Percentiles rank a stretch among this genome's conserved stretches.
Conservation (phyloP, 768 basidiomycete genomes). For the Suillus discolor region DNA sequence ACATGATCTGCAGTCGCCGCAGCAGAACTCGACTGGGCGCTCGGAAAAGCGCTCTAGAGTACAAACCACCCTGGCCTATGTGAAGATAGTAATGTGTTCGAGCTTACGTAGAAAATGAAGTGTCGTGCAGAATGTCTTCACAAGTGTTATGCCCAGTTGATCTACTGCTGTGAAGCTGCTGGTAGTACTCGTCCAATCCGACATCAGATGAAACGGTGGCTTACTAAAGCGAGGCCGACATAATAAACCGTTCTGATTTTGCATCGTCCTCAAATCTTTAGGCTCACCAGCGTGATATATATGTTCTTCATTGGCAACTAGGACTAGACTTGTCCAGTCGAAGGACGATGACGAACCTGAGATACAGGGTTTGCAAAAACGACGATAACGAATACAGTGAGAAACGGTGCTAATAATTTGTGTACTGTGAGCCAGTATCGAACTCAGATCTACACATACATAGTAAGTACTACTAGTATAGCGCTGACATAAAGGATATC, state of each 20-base stretch:
- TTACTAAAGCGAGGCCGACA: too few species aligned
- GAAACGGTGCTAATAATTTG: not conserved
- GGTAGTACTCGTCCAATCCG: too few species aligned
- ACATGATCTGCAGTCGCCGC: slow-evolving; percentile 21
- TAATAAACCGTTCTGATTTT: too few species aligned
- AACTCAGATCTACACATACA: not conserved
- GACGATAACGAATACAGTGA: not conserved
- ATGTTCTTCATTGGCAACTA: not conserved
- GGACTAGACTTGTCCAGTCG: not conserved
- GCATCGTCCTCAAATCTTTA: too few species aligned
- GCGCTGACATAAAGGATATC: not conserved
- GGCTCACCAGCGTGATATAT: too few species aligned
- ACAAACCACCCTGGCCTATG: not conserved
- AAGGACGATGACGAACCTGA: not conserved
- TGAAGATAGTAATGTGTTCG: not conserved
- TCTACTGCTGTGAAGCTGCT: not conserved
- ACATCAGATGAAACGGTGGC: too few species aligned
- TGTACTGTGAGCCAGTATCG: not conserved
- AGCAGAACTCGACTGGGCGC: not conserved
- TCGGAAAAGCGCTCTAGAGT: not conserved
- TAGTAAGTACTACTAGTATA: not conserved
- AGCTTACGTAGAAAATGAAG: not conserved
- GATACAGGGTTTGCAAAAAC: not conserved
- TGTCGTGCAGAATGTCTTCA: not conserved
- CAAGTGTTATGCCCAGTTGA: not conserved